These are phyloP conservation scores for Entomortierella chlamydospora DNA, from an alignment of 192 early-diverging fungal genomes.

Conservation along the genomic window DNA sequence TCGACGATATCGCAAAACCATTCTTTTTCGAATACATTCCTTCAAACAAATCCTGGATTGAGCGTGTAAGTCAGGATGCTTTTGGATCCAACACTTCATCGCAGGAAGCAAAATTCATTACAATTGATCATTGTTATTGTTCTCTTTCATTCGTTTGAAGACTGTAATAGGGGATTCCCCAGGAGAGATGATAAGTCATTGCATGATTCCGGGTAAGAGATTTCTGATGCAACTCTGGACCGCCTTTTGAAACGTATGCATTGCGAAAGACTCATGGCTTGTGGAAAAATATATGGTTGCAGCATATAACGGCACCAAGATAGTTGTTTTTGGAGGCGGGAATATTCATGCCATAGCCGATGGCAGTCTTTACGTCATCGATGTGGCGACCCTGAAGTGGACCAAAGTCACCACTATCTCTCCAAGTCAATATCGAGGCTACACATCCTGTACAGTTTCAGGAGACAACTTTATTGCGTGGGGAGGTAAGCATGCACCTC, in stretches of 20 bases:
- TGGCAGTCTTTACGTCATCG: neutral
- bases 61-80: neutral
- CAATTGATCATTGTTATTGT: neutral
- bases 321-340: neutral
- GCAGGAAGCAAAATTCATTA: too few species aligned
- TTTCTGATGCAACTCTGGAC: neutral
- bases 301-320: neutral
- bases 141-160: neutral
- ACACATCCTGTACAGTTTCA: neutral
- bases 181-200: neutral
- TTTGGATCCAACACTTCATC: too few species aligned
- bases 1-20: neutral
- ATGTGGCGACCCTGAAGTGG: neutral
- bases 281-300: neutral
- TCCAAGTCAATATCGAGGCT: neutral
- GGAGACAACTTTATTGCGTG: neutral
- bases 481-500: neutral
- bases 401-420: neutral
- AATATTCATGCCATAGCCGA: neutral
- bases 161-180: neutral
- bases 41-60: neutral
- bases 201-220: neutral
- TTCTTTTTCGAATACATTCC: neutral
- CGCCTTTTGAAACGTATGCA: too few species aligned
- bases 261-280: too few species aligned